Evolutionary conservation across 495 filamentous ascomycete genomes (phyloP).

Genomic region (Podospora pseudoanserina): DNA sequence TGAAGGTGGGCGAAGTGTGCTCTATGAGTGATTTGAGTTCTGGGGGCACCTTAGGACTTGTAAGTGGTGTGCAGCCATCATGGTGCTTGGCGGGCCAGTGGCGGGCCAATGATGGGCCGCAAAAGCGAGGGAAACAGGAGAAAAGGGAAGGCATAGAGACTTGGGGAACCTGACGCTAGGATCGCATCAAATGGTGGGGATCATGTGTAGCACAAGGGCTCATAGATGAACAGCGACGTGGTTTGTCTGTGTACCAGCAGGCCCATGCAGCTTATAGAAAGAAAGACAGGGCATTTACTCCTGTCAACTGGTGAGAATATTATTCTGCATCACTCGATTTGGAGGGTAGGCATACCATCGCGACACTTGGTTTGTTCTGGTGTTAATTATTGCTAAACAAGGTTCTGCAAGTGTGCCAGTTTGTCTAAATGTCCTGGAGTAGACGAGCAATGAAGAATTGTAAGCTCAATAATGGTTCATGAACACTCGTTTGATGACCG

Average conservation of each 20-base stretch:
- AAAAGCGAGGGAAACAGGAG: neutral
- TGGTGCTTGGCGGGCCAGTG: neutral
- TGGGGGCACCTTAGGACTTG: neutral
- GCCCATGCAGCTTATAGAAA: neutral
- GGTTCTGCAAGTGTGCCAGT: no score
- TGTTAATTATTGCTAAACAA: no score
- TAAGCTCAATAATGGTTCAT: no score
- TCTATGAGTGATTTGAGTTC: neutral
- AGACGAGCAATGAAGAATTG: no score
- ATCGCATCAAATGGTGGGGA: neutral
- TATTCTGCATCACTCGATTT: no score
- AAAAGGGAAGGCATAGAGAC: neutral
- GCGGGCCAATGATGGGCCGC: neutral
- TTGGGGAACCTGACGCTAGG: neutral
- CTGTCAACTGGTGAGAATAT: no score
- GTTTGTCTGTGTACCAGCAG: neutral
- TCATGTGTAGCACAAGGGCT: neutral
- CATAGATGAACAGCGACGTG: neutral
- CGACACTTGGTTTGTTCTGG: no score
- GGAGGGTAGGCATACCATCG: no score
- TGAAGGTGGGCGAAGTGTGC: neutral
- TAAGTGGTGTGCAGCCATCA: neutral
- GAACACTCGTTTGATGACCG: no score
- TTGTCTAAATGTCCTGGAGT: no score
- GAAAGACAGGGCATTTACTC: neutral